phyloP scores from a whole-genome alignment of 2,329 filamentous ascomycete genomes.

The Exophiala sideris region DNA sequence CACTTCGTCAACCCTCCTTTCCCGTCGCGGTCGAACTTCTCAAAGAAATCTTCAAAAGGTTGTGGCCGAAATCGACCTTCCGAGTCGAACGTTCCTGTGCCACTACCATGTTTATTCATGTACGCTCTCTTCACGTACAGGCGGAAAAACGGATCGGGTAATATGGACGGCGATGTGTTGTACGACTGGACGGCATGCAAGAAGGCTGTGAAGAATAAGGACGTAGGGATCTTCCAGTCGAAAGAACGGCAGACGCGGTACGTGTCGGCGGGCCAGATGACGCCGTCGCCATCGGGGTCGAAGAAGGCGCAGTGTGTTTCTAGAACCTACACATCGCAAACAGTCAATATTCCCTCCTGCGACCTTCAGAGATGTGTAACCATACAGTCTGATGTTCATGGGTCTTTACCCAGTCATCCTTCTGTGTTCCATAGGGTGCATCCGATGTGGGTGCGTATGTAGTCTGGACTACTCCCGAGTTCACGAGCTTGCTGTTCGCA shows the following conservation, averaged over 20 bases:
- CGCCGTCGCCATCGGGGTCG: constrained; percentile 49
- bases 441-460: constrained; percentile 37
- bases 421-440: constrained; percentile 35
- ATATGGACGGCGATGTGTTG: constrained; percentile 37
- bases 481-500: not conserved
- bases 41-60: constrained; percentile 47
- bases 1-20: constrained; percentile 38
- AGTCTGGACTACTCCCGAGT: constrained; percentile 33
- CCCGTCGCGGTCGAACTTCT: constrained; percentile 41
- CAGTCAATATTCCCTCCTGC: not conserved
- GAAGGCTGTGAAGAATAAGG: constrained; percentile 37
- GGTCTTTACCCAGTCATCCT: constrained; percentile 31
- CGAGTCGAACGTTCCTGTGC: constrained; percentile 42
- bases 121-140: constrained; percentile 39
- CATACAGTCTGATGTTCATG: constrained; percentile 34
- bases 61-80: constrained; percentile 47
- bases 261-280: constrained; percentile 54
- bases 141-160: constrained; percentile 46
- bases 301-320: constrained; percentile 54
- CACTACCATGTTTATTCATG: constrained; percentile 43
- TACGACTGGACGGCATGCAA: constrained; percentile 44
- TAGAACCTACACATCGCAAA: constrained; percentile 36
- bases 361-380: not conserved
- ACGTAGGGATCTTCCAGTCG: constrained; percentile 38
- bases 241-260: constrained; percentile 31